Percentiles rank a stretch among this genome's conserved stretches.
Evolutionary conservation across 1,284 basidiomycete genomes (phyloP).

Genomic region (Acaromyces ingoldii): DNA sequence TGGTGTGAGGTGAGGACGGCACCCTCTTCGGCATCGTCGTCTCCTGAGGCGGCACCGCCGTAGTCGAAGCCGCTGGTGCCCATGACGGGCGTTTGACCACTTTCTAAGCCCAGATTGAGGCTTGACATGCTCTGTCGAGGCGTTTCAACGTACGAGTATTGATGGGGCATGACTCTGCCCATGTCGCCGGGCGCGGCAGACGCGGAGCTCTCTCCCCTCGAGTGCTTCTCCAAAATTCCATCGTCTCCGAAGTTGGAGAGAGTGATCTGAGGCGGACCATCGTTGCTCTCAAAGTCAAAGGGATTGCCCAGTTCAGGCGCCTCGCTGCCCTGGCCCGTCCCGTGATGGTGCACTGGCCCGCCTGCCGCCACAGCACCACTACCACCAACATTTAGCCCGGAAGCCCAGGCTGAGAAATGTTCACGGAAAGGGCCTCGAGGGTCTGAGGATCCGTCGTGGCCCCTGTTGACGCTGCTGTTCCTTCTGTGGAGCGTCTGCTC

Average conservation of each 20-base stretch:
- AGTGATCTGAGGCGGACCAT: constrained; percentile 1
- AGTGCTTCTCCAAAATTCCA: too few species aligned
- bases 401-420: not conserved
- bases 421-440: not conserved
- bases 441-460: not conserved
- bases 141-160: too few species aligned
- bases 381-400: not conserved
- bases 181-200: too few species aligned
- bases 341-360: too few species aligned
- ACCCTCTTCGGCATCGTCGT: constrained; percentile 2
- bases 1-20: constrained; percentile 4
- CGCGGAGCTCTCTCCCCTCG: too few species aligned
- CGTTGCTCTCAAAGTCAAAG: not conserved
- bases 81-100: too few species aligned
- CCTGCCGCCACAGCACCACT: not conserved
- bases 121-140: too few species aligned
- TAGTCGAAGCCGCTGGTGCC: too few species aligned
- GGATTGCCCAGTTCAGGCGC: not conserved
- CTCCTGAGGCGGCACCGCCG: too few species aligned
- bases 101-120: too few species aligned
- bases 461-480: not conserved
- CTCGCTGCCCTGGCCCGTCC: too few species aligned
- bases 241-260: not conserved
- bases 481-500: not conserved
- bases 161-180: too few species aligned